These are phyloP conservation scores for Hypericum androsaemum DNA, from an alignment of 345 rosid species.

Conservation along the genomic window DNA sequence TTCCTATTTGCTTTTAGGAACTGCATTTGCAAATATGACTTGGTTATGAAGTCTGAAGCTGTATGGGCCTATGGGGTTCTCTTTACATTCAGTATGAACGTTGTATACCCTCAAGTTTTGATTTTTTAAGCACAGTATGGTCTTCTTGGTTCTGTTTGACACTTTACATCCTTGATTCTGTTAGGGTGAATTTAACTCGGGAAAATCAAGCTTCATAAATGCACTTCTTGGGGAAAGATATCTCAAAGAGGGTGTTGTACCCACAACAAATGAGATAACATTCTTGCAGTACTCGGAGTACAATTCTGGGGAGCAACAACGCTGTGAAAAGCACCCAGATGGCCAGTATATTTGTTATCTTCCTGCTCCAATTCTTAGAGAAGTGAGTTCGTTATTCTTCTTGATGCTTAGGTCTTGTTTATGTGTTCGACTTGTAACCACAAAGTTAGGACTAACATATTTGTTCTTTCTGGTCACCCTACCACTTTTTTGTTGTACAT, in stretches of 20 bases:
- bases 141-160: slow-evolving; percentile 5
- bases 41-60: too few relatives aligned
- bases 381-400: slow-evolving; percentile 40
- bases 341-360: slow-evolving; percentile 84
- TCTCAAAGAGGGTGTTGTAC: slow-evolving; percentile 85
- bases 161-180: slow-evolving; percentile 14
- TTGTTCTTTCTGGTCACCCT: neutral
- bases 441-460: neutral
- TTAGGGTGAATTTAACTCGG: slow-evolving; percentile 95
- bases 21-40: too few relatives aligned
- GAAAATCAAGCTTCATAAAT: slow-evolving; percentile 88
- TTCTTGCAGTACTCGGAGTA: slow-evolving; percentile 60
- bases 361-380: slow-evolving; percentile 81
- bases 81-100: too few relatives aligned
- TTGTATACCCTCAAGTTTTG: too few relatives aligned
- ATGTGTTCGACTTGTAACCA: too few relatives aligned
- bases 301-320: slow-evolving; percentile 52
- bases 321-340: slow-evolving; percentile 85
- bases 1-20: too few relatives aligned
- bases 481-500: too few relatives aligned
- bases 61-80: too few relatives aligned
- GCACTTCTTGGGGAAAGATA: slow-evolving; percentile 90
- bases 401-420: neutral
- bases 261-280: slow-evolving; percentile 92
- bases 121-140: too few relatives aligned